Base-by-base conservation (phyloP, 2,329 filamentous ascomycete species). In the Apiospora koreana region DNA sequence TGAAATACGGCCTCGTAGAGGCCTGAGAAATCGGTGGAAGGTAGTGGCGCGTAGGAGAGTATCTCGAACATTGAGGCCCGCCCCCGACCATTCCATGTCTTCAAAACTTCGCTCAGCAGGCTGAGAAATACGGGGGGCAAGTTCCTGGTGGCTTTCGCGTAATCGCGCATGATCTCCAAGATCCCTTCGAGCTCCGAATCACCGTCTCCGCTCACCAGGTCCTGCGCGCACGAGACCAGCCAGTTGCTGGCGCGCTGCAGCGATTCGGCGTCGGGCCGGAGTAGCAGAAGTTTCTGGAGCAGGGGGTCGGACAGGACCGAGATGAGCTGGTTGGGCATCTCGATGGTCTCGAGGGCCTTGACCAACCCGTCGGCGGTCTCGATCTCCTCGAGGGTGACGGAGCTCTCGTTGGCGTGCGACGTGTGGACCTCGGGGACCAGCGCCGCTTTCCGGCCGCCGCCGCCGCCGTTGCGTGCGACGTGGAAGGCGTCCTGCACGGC, bases 261-360 rank as follows among this genome's bases (percentile, higher is more conserved):
- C 16, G 84, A 84, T 66, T 85, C 83, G 21, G 83, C 81, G 45
- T 88, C 86, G 1, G 91, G 87, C 67, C 88, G 86, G 41, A 93
- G 81, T n/a, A 93, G 82, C 43, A 94, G 82, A 31, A 95, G 84
- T 77, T 95, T 96, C 78, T 95, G 93, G 1, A 95, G 86, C 41
- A 97, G 83, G 3, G 92, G 92, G 76, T 97, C 93, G 1, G 88
- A 88, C 18, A 97, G 83, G 4, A 93, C 89, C 6, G 94, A 93
- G 50, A 94, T 89, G 1, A 97, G 85, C 80, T 97, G 94, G 73
- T 93, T 94, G 0, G 94, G 94, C 50, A 94, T 83, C 79, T 96
- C 93, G 35, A 97, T 90, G 74, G 87, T 92, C 74, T 97, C 93
- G 10, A 97, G 80, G 70, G 88, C 92, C 62, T 88, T 87, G 7